Conservation (phyloP, 192 early-diverging fungal species). For the Gonapodya sp. region DNA sequence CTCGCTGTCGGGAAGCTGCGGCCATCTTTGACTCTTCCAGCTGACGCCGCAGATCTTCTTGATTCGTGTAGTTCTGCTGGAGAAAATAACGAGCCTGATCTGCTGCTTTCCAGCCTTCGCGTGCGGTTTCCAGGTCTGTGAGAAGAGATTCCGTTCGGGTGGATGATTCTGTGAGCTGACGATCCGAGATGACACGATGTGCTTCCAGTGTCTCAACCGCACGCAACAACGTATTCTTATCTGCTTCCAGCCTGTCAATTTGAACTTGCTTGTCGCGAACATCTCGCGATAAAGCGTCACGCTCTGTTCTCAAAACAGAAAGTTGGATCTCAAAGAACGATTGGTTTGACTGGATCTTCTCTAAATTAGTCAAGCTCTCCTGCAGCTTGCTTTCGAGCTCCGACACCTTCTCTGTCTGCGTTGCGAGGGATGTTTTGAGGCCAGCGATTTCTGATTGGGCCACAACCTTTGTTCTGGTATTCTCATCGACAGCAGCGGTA, state of each 20-base stretch:
- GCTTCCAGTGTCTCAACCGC: not conserved
- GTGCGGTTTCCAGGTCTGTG: not conserved
- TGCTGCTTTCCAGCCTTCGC: not conserved
- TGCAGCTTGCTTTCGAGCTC: not conserved
- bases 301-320: not conserved
- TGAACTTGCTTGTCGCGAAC: not conserved
- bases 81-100: not conserved
- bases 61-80: not conserved
- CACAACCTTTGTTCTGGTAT: not conserved
- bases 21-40: not conserved
- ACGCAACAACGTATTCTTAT: not conserved
- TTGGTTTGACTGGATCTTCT: not conserved
- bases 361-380: not conserved
- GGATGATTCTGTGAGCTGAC: not conserved
- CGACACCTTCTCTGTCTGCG: not conserved
- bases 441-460: not conserved
- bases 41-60: not conserved
- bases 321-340: not conserved
- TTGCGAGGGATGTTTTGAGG: not conserved
- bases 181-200: not conserved
- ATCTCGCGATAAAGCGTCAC: not conserved
- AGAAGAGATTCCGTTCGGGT: not conserved
- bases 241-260: not conserved
- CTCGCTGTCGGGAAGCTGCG: not conserved
- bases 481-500: not conserved